phyloP scores from a whole-genome alignment of 2,329 filamentous ascomycete genomes.

The Talaromyces funiculosus region DNA sequence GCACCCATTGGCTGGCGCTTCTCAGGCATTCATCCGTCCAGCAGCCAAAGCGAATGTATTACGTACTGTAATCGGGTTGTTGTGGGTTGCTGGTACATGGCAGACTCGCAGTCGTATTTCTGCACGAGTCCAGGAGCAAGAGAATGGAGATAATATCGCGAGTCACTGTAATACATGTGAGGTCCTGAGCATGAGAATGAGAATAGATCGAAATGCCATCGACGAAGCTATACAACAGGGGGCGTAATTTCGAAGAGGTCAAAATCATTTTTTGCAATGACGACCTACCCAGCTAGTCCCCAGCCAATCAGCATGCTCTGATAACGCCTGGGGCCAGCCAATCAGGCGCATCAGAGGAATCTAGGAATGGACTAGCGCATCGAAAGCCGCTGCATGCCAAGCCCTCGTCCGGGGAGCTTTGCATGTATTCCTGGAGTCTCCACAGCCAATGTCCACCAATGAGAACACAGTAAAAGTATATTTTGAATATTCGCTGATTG shows the following conservation, averaged over 20 bases:
- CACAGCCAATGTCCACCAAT: background rate
- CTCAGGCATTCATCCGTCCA: background rate
- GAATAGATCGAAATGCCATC: background rate
- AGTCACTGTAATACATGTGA: no score
- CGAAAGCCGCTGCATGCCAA: background rate
- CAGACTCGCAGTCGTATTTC: background rate
- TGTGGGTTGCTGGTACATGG: background rate
- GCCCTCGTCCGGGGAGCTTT: constrained; percentile 8
- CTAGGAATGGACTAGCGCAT: constrained; percentile 5
- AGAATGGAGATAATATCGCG: no score
- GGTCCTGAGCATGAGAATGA: background rate
- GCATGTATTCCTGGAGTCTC: constrained; percentile 5
- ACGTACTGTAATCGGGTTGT: constrained; percentile 1
- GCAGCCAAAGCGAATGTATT: constrained; percentile 1
- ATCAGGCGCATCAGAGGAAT: background rate
- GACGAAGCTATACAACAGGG: background rate
- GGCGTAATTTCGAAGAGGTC: background rate
- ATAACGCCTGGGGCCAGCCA: constrained; percentile 6
- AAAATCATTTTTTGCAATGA: background rate
- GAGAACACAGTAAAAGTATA: background rate
- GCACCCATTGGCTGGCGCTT: background rate
- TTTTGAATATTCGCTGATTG: background rate
- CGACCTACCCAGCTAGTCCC: background rate
- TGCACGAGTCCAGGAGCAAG: background rate
- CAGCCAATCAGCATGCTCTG: constrained; percentile 12